A percentile compares a stretch with the other conserved stretches of the same genome.
Conservation (phyloP, 345 rosid species). For the Fremontodendron californicum region DNA sequence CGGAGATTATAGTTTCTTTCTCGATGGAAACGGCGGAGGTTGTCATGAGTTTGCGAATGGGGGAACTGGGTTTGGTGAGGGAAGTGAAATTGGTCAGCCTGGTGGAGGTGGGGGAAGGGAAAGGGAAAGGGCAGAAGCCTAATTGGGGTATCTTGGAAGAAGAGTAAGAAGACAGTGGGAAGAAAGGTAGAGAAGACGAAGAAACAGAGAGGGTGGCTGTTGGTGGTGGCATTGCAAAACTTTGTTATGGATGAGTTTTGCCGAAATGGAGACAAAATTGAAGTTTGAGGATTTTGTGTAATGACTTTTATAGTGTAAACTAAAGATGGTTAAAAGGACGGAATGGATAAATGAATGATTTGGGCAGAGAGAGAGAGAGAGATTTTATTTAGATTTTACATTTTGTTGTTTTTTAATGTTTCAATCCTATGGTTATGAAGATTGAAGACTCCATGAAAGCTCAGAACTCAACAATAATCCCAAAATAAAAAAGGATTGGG, state of each 20-base stretch:
- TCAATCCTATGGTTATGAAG: too few relatives aligned
- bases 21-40: slow-evolving; percentile 61
- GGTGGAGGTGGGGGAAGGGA: not conserved
- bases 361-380: too few relatives aligned
- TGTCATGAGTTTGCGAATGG: not conserved
- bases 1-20: slow-evolving; percentile 56
- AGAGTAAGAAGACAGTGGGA: slow-evolving; percentile 2
- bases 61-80: slow-evolving; percentile 7
- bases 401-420: too few relatives aligned
- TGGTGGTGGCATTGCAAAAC: slow-evolving; percentile 17
- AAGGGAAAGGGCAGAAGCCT: not conserved
- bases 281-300: too few relatives aligned
- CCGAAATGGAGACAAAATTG: not conserved
- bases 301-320: too few relatives aligned
- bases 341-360: too few relatives aligned
- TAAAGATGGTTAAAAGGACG: too few relatives aligned
- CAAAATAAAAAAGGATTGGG: too few relatives aligned
- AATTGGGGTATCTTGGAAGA: not conserved
- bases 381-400: too few relatives aligned
- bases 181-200: slow-evolving; percentile 13
- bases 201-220: slow-evolving; percentile 15
- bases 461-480: too few relatives aligned
- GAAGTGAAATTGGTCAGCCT: not conserved
- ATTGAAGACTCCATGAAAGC: too few relatives aligned
- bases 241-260: not conserved